Evolutionary conservation across 2,329 filamentous ascomycete genomes (phyloP), one percentile per base, ranked within the genome.

Genomic region (Sarocladium oryzae): DNA sequence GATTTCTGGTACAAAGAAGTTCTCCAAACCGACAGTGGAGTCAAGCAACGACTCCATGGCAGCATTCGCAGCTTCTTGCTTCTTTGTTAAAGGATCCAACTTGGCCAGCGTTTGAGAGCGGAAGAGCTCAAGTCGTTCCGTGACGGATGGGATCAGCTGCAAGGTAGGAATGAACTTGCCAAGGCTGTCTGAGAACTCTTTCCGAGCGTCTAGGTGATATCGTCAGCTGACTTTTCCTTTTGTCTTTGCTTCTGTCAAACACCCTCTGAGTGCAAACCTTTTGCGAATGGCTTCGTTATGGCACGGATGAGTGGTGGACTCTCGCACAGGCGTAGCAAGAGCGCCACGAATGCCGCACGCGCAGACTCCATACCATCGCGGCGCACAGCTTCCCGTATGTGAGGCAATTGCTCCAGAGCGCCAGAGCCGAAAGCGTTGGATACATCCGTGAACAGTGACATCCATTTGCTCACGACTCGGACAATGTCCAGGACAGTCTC

Each of bases 291-390:
- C 57, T 72, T 75, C 52, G 72, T 71, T 45, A 88, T 63, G 3
- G 78, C 73, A 40, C 69, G 67, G 4, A 84, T 63, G 10, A 86
- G 73, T 4, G 71, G 68, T 3, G 68, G 66, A 56, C 83, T 85
- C 55, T 88, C 83, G 51, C 79, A 76, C 10, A 86, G 69, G 0
- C 78, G 76, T 46, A 86, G 67, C 5, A 86, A 66, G 16, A 88
- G 69, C 61, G 84, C 77, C 2, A 84, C 79, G 54, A 88, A 77
- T 0, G 81, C 84, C 41, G 82, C 79, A 18, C 81, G 75, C 2
- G 83, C 73, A 40, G 76, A 69, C 49, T 80, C 80, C 69, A 83
- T 77, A 49, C 85, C 82, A 28, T 83, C 74, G 18, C 72, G 69
- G 1, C 46, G 16, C 13, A 49, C 46, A 26, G 46, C 46, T 8